phyloP scores from a whole-genome alignment of 805 yeast species.

The Starmerella bacillaris region DNA sequence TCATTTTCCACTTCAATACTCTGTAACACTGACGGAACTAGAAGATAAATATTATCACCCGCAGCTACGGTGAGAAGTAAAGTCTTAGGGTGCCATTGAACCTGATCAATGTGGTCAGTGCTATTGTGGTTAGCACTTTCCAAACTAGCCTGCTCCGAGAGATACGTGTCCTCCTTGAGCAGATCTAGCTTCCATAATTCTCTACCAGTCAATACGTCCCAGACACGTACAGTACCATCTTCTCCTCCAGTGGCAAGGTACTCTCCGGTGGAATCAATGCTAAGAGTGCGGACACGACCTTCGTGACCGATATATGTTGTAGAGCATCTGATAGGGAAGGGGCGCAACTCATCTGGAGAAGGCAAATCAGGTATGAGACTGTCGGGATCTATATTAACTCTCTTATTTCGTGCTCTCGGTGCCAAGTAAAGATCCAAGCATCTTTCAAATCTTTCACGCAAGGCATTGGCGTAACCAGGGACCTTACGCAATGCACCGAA shows the following conservation, averaged over 20 bases:
- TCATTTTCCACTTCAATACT: conserved; percentile 72
- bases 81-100: conserved; percentile 80
- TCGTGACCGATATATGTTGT: conserved; percentile 69
- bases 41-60: conserved; percentile 59
- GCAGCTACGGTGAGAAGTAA: conserved; percentile 61
- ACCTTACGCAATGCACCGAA: conserved; percentile 70
- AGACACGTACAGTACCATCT: conserved; percentile 86
- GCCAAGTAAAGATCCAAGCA: conserved; percentile 86
- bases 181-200: conserved; percentile 47
- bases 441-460: conserved; percentile 86
- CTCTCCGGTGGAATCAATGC: conserved; percentile 74
- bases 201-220: conserved; percentile 94
- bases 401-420: conserved; percentile 83
- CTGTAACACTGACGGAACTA: conserved; percentile 71
- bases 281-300: conserved; percentile 63
- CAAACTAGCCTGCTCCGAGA: conserved; percentile 6
- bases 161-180: conserved; percentile 22
- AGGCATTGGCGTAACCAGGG: conserved; percentile 73
- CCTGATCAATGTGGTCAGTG: conserved; percentile 26
- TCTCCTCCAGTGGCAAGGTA: conserved; percentile 98
- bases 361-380: conserved; percentile 90
- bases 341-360: conserved; percentile 87
- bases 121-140: conserved; percentile 25
- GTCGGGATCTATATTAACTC: conserved; percentile 87
- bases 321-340: conserved; percentile 85